Percentiles rank a stretch among this genome's conserved stretches.
These are phyloP conservation scores for Luvunga scandens DNA, from an alignment of 345 rosid species.

Conservation along the genomic window DNA sequence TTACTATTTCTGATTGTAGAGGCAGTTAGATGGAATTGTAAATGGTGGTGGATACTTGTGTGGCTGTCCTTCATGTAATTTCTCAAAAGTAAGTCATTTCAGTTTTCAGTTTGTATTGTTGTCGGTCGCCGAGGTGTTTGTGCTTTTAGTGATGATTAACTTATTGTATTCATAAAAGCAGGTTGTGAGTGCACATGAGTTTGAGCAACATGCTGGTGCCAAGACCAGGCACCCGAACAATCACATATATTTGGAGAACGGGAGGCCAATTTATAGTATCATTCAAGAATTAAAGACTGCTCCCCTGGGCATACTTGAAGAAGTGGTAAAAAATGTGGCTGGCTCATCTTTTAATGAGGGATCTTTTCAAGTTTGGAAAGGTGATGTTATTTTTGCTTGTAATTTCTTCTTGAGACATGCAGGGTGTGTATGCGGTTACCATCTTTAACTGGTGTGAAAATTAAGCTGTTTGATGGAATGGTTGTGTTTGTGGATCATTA, in stretches of 20 bases:
- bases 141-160: slow-evolving; percentile 11
- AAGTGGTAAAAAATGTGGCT: slow-evolving; percentile 66
- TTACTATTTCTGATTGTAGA: slow-evolving; percentile 31
- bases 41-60: slow-evolving; percentile 86
- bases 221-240: slow-evolving; percentile 92
- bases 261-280: slow-evolving; percentile 70
- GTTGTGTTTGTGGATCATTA: neutral
- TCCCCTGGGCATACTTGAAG: slow-evolving; percentile 54
- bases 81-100: slow-evolving; percentile 56
- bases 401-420: neutral
- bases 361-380: slow-evolving; percentile 84
- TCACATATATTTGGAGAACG: slow-evolving; percentile 87
- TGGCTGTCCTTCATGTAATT: slow-evolving; percentile 75
- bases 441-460: neutral
- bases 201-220: slow-evolving; percentile 90
- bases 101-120: neutral
- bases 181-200: slow-evolving; percentile 86
- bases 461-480: neutral
- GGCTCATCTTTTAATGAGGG: slow-evolving; percentile 79
- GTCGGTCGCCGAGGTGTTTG: neutral
- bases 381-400: slow-evolving; percentile 30
- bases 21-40: slow-evolving; percentile 63
- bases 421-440: neutral
- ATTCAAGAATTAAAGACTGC: slow-evolving; percentile 85
- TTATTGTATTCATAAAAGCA: slow-evolving; percentile 25